Conservation (phyloP, 495 filamentous ascomycete species). For the Astrothelium macrocarpum region DNA sequence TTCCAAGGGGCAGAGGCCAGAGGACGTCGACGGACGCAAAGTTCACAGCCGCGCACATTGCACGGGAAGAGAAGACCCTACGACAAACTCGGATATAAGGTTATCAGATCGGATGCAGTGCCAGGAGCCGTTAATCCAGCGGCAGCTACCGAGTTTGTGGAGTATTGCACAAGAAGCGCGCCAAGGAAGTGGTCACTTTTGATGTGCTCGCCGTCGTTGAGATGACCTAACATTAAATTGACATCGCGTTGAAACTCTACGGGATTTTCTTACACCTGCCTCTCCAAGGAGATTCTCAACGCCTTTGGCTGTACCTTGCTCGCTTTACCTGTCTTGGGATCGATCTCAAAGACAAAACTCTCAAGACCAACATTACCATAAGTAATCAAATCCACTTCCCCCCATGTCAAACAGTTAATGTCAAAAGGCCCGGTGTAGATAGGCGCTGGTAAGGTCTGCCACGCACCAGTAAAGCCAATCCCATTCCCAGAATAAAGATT, state of each 20-base stretch:
- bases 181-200: not conserved
- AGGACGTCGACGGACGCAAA: too few species aligned
- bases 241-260: not conserved
- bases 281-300: not conserved
- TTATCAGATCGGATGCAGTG: too few species aligned
- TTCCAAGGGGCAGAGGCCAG: too few species aligned
- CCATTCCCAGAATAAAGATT: not conserved
- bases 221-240: not conserved
- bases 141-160: too few species aligned
- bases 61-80: too few species aligned
- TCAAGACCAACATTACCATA: constrained; percentile 2
- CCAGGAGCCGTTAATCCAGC: too few species aligned
- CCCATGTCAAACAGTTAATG: not conserved
- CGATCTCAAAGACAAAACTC: not conserved
- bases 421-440: not conserved
- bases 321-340: not conserved
- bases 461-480: not conserved
- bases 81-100: too few species aligned
- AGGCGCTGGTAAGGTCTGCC: not conserved
- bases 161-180: not conserved
- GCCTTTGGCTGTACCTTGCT: not conserved
- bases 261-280: not conserved
- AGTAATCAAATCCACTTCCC: not conserved
- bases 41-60: too few species aligned
- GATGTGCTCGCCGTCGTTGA: not conserved